Conservation (phyloP, 805 yeast species). For the Blastobotrys chiropterorum region DNA sequence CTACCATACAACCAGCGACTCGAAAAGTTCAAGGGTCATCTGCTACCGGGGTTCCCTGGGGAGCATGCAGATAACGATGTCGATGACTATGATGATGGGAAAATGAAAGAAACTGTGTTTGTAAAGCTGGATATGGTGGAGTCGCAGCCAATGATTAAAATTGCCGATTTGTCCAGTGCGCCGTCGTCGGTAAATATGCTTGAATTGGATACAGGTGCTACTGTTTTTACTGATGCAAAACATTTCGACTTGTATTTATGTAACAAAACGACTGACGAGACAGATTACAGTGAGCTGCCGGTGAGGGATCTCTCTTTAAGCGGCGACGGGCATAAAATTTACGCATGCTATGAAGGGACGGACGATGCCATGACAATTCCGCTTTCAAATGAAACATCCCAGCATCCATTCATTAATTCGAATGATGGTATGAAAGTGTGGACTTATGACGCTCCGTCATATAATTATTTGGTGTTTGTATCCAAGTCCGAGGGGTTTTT, state of each 20-base stretch:
- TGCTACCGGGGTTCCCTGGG: conserved; percentile 31
- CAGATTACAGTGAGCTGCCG: background rate
- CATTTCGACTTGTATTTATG: background rate
- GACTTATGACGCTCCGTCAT: background rate
- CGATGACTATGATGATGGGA: background rate
- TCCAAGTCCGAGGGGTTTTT: background rate
- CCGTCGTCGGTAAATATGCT: background rate
- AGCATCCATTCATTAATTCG: background rate
- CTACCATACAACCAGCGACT: conserved; percentile 49
- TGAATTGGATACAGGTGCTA: background rate
- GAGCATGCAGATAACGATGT: background rate
- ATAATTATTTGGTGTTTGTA: background rate
- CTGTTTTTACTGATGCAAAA: background rate
- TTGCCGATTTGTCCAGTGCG: background rate
- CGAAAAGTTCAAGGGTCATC: conserved; percentile 41
- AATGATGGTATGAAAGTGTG: background rate
- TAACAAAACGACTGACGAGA: background rate
- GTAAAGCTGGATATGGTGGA: background rate
- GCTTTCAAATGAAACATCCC: background rate
- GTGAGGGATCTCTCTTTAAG: background rate
- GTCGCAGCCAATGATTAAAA: background rate
- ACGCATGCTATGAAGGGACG: background rate
- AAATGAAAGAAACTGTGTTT: background rate
- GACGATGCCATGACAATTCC: conserved; percentile 1
- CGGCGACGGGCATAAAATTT: background rate